Percentiles rank a stretch among this genome's conserved stretches.
These are phyloP conservation scores for Sisymbrium altissimum DNA, from an alignment of 345 rosid species.

Conservation along the genomic window DNA sequence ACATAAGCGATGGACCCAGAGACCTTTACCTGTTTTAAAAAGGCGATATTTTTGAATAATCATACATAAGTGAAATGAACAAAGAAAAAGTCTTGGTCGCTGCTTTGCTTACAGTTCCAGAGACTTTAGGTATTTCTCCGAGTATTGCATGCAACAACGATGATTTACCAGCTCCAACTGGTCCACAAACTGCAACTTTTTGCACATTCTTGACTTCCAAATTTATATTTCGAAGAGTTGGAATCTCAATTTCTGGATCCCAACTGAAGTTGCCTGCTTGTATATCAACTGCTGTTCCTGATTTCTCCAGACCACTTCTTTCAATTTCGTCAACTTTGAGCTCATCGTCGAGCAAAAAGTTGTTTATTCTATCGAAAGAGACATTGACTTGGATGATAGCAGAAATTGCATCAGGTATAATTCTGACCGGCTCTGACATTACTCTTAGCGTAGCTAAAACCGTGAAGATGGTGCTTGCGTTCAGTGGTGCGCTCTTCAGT, in stretches of 20 bases:
- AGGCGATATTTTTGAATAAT: background rate
- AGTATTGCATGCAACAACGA: slow-evolving; percentile 64
- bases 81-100: slow-evolving; percentile 6
- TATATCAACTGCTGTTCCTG: slow-evolving; percentile 39
- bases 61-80: background rate
- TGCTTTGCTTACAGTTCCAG: slow-evolving; percentile 58
- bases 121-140: slow-evolving; percentile 60
- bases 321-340: slow-evolving; percentile 37
- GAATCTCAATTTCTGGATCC: slow-evolving; percentile 47
- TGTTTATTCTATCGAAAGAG: slow-evolving; percentile 53
- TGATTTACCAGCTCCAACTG: slow-evolving; percentile 80
- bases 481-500: slow-evolving; percentile 51
- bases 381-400: slow-evolving; percentile 68
- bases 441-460: slow-evolving; percentile 63
- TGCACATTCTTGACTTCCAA: slow-evolving; percentile 47
- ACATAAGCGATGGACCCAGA: slow-evolving; percentile 67
- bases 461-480: slow-evolving; percentile 74
- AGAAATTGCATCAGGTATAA: slow-evolving; percentile 76
- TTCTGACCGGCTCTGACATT: slow-evolving; percentile 64
- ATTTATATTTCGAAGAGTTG: slow-evolving; percentile 44
- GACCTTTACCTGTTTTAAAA: slow-evolving; percentile 44
- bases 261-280: slow-evolving; percentile 63
- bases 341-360: slow-evolving; percentile 66
- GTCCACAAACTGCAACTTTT: slow-evolving; percentile 76
- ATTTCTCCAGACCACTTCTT: slow-evolving; percentile 22